Evolutionary conservation across 345 rosid genomes (phyloP), one percentile per base, ranked within the genome.

Genomic region (Populus davidiana): DNA sequence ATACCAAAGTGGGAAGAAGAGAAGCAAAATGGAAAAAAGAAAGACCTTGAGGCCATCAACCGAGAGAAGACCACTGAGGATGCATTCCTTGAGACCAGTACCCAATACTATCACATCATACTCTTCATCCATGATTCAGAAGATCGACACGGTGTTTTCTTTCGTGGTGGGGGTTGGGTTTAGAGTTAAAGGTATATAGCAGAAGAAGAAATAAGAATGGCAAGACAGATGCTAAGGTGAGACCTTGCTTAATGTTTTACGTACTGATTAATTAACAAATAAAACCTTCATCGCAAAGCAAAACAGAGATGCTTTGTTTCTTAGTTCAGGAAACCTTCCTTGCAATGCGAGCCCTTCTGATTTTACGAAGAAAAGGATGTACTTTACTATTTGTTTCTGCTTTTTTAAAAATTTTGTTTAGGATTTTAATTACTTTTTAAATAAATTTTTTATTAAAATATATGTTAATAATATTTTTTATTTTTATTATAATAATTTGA

Each of bases 51-150:
- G 88, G 76, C 99, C 94, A 65, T 94, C 98, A 77, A 96, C 99
- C 69, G 99, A 96, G 88, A 96, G 99, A 73, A 96, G 97, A 41
- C 99, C 99, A 75, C 98, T 94, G 75, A 96, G 97, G 87, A 96
- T 96, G 86, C 99, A 96, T 85, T 96, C 99, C 83, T 96, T 96
- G 85, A 96, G 99, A 77, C 99, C 99, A 63, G 99, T 96, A 49
- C 99, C 99, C 52, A 96, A 82, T 52, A 96, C 99, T 5, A 96
- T 81, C 31, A 92, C 97, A 75, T 96, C 97, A 67, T 96, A 93
- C 85, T 91, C 96, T 75, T 96, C 98, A 76, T 96, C 99, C 99
- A 96, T 96, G 79, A 69, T 74, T 59, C 63, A 10, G 63, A 59
- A 4, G 63, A 59, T 59, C 63, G 25, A 10, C 11, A 59, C 25